phyloP scores from a whole-genome alignment of 352 stramenopile species.

The Elongisporangium prolatum region DNA sequence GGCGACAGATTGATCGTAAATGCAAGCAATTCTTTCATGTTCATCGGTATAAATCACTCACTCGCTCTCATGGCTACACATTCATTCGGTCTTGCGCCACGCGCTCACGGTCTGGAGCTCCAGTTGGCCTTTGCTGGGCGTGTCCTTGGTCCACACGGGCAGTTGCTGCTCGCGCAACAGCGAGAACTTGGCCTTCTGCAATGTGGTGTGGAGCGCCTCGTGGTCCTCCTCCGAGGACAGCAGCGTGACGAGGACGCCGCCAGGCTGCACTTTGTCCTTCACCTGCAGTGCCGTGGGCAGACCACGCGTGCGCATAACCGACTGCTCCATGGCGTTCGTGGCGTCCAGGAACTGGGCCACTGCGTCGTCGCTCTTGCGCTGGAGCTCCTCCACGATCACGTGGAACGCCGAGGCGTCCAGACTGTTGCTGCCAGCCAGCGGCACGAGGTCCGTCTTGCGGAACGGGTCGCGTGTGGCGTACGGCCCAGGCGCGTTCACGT shows the following conservation, averaged over 20 bases:
- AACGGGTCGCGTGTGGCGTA: constrained; percentile 62
- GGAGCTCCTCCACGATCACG: constrained; percentile 51
- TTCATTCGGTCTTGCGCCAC: background rate
- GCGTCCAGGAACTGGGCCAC: constrained; percentile 48
- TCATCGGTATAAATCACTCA: background rate
- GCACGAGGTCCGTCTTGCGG: constrained; percentile 43
- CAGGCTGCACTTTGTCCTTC: constrained; percentile 42
- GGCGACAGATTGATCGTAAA: background rate
- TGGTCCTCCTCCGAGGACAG: constrained; percentile 6
- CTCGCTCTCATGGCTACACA: background rate
- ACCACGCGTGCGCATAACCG: constrained; percentile 11
- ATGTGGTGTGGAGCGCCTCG: background rate
- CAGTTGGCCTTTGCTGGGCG: background rate
- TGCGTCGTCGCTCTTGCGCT: constrained; percentile 48
- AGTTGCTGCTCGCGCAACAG: background rate
- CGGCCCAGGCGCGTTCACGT: constrained; percentile 61
- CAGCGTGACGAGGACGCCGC: constrained; percentile 59
- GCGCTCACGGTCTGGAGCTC: background rate
- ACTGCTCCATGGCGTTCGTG: constrained; percentile 18
- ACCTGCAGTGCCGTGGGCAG: constrained; percentile 40
- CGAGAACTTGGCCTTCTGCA: background rate
- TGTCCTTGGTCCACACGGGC: background rate
- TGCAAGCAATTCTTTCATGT: background rate
- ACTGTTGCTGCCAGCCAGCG: constrained; percentile 11
- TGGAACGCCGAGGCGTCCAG: constrained; percentile 14